phyloP scores from a whole-genome alignment of 2,329 filamentous ascomycete genomes.

The Paracamarosporium sp. region DNA sequence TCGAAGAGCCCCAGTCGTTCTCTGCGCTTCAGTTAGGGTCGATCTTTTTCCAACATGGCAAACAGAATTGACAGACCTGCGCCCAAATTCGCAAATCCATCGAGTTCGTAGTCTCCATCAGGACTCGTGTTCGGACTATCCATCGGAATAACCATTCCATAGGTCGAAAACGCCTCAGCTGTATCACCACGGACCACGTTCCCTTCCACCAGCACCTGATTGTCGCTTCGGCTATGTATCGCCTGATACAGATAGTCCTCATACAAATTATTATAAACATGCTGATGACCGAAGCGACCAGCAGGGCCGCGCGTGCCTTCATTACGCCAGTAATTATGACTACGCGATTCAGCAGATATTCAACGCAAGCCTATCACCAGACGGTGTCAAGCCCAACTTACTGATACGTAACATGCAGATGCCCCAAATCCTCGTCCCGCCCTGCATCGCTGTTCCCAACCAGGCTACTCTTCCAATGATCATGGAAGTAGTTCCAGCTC shows the following conservation, averaged over 20 bases:
- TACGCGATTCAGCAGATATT: background rate
- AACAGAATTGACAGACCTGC: slow-evolving; percentile 51
- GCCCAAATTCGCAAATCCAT: slow-evolving; percentile 62
- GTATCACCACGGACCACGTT: slow-evolving; percentile 58
- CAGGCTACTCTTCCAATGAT: slow-evolving; percentile 68
- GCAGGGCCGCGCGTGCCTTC: slow-evolving; percentile 68
- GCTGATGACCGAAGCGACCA: slow-evolving; percentile 70
- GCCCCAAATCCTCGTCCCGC: slow-evolving; percentile 63
- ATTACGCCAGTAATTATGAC: slow-evolving; percentile 71
- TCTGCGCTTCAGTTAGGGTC: slow-evolving; percentile 24
- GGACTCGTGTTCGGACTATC: slow-evolving; percentile 62
- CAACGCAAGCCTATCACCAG: too few species aligned
- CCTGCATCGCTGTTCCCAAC: slow-evolving; percentile 67
- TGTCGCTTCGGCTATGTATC: slow-evolving; percentile 54
- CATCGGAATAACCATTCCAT: slow-evolving; percentile 62
- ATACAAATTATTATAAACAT: slow-evolving; percentile 63
- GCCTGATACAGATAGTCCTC: slow-evolving; percentile 47
- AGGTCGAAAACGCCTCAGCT: slow-evolving; percentile 59
- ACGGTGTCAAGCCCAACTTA: background rate
- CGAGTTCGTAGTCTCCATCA: slow-evolving; percentile 61
- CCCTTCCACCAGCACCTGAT: slow-evolving; percentile 53
- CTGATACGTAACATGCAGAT: slow-evolving; percentile 69
- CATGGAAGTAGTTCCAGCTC: slow-evolving; percentile 59
- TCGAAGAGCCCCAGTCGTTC: slow-evolving; percentile 58
- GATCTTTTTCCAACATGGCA: background rate